These are phyloP conservation scores for Fennellomyces sp. DNA, from an alignment of 371 early-diverging fungal species.

Conservation along the genomic window DNA sequence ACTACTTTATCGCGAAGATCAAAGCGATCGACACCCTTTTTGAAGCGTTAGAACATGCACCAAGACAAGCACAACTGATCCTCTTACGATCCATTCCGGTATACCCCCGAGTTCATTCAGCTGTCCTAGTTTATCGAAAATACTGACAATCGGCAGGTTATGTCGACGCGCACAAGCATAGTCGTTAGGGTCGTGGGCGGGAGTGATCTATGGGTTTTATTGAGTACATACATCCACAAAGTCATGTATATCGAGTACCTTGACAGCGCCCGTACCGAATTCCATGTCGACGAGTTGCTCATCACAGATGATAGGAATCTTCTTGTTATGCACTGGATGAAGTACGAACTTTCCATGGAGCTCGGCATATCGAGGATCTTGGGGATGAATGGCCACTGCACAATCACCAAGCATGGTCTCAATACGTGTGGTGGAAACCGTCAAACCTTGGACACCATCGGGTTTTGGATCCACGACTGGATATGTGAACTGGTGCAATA, in stretches of 20 bases:
- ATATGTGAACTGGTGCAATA: slow-evolving; percentile 70
- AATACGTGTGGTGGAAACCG: slow-evolving; percentile 97
- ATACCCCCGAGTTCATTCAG: slow-evolving; percentile 67
- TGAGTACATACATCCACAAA: no score
- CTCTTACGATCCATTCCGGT: slow-evolving; percentile 52
- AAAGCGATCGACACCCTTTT: slow-evolving; percentile 76
- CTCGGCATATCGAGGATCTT: slow-evolving; percentile 83
- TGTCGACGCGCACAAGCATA: slow-evolving; percentile 92
- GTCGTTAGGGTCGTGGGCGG: slow-evolving; percentile 98
- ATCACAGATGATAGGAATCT: slow-evolving; percentile 90
- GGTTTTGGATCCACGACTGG: slow-evolving; percentile 58
- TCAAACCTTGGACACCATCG: slow-evolving; percentile 62
- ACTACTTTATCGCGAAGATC: slow-evolving; percentile 81
- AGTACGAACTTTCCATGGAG: slow-evolving; percentile 81
- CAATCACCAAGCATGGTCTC: slow-evolving; percentile 99
- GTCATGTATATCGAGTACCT: no score
- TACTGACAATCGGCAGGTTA: slow-evolving; percentile 76
- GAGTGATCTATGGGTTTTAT: slow-evolving; percentile 74
- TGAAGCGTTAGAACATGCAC: slow-evolving; percentile 18
- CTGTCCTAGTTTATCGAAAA: slow-evolving; percentile 87
- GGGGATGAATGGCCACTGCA: slow-evolving; percentile 95
- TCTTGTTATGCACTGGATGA: slow-evolving; percentile 84
- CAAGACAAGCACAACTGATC: not conserved
- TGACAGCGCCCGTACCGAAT: slow-evolving; percentile 98
- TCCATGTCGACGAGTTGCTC: slow-evolving; percentile 88